These are phyloP conservation scores for Barnettozyma wickerhamii DNA, from an alignment of 805 yeast species.

Conservation along the genomic window DNA sequence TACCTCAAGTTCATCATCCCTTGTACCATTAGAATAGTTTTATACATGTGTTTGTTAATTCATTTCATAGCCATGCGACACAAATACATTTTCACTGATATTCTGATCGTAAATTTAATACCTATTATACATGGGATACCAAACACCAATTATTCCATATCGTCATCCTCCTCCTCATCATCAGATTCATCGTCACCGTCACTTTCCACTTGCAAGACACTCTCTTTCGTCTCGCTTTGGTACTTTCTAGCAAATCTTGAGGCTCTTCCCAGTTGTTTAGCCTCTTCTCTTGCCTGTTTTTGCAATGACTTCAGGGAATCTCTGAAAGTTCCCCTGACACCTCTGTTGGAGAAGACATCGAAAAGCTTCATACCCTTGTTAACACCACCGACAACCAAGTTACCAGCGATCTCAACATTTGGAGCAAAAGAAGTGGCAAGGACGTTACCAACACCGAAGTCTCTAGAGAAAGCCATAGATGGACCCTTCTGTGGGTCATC, in stretches of 20 bases:
- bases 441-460: conserved; percentile 92
- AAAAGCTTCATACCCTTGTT: conserved; percentile 82
- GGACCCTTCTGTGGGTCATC: conserved; percentile 44
- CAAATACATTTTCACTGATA: too few species aligned
- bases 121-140: neutral
- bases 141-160: conserved; percentile 14
- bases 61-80: conserved; percentile 1
- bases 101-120: neutral
- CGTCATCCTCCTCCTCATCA: conserved; percentile 36
- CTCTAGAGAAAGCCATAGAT: conserved; percentile 84
- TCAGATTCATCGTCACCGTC: conserved; percentile 59
- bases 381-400: conserved; percentile 83
- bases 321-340: conserved; percentile 69
- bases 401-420: conserved; percentile 82
- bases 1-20: neutral
- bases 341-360: conserved; percentile 81
- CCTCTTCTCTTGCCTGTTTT: conserved; percentile 51
- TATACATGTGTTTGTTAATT: conserved; percentile 3
- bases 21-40: conserved; percentile 5
- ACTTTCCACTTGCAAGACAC: conserved; percentile 58
- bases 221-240: conserved; percentile 44
- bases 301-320: conserved; percentile 54
- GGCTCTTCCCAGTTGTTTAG: conserved; percentile 50
- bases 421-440: conserved; percentile 79
- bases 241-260: conserved; percentile 78